Evolutionary conservation across 805 yeast species (phyloP), one percentile per base, ranked within the genome.

Genomic region (Starmerella geochares): DNA sequence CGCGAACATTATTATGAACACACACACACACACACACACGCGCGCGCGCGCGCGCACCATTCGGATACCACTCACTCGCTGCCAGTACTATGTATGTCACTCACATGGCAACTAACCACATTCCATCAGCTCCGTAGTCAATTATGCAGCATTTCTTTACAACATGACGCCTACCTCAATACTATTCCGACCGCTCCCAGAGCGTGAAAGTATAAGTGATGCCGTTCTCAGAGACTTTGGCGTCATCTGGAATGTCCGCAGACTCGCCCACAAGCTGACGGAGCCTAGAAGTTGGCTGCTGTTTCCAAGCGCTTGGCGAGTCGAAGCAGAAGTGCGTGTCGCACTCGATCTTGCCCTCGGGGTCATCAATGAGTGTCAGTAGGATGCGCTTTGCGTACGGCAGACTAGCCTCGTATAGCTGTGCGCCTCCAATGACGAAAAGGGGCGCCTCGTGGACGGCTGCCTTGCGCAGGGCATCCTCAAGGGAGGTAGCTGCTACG

Each of bases 371-470:
- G 61, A 86, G 88, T 0, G 96, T 87, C 14, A 88, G 63, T 23
- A 85, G 71, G 45, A 86, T 65, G 25, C 78, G 72, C 41, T 75
- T 75, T 0, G 81, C 78, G 10, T 68, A 48, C 3, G 67, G 67
- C 13, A 80, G 60, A 13, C 80, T 71, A 35, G 77, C 71, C 46
- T 77, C 73, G 67, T 92, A 92, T 8, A 92, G 71, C 62, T 88
- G 88, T 0, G 88, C 92, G 0, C 98, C 98, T 3, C 98, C 98
- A 54, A 92, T 90, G 23, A 92, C 74, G 61, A 80, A 92, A 54
- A 44, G 24, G 1, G 47, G 46, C 14, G 53, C 54, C 14, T 25
- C 24, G 24, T 27, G 44, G 23, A 28, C 14, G 9, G 20, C 17
- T 8, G 52, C 53, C 48, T 53, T 50, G 11, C 41, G 54, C 8